Evolutionary conservation across 2,329 filamentous ascomycete species (phyloP).

Genomic region (Phialocephala subalpina): DNA sequence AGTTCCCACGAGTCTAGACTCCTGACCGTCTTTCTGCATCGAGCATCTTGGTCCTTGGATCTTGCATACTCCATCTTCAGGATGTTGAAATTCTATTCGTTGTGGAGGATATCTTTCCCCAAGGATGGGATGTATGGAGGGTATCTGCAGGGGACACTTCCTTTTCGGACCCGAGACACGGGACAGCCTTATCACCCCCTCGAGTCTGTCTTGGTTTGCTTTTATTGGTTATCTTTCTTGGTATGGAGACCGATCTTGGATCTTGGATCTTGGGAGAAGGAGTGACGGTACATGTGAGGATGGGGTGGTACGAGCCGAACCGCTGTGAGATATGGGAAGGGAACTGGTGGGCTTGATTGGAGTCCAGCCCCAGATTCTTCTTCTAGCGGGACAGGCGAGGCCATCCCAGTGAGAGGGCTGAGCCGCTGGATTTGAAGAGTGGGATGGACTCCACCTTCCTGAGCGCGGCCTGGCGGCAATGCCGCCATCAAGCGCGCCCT

Average conservation of each 20-base stretch:
- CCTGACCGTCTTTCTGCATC: too few species aligned
- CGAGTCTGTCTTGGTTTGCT: background rate
- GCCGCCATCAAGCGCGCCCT: background rate
- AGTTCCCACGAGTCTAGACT: background rate
- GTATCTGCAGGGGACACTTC: background rate
- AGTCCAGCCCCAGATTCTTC: too few species aligned
- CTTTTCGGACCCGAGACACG: background rate
- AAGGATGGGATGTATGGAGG: constrained; percentile 2
- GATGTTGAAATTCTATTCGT: background rate
- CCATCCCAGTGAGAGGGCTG: background rate
- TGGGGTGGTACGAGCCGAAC: background rate
- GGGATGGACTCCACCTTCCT: background rate
- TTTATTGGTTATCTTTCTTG: background rate
- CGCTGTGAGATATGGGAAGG: background rate
- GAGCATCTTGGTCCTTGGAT: too few species aligned
- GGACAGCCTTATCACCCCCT: background rate
- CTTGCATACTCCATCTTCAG: background rate
- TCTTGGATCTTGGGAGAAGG: background rate
- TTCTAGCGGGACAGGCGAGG: background rate
- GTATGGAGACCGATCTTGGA: background rate
- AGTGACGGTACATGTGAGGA: background rate
- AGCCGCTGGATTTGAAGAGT: background rate
- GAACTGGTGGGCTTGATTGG: background rate
- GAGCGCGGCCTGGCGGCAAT: background rate
- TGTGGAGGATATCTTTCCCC: background rate